Evolutionary conservation across 1,284 basidiomycete genomes (phyloP).

Genomic region (Trichosporon sp.): DNA sequence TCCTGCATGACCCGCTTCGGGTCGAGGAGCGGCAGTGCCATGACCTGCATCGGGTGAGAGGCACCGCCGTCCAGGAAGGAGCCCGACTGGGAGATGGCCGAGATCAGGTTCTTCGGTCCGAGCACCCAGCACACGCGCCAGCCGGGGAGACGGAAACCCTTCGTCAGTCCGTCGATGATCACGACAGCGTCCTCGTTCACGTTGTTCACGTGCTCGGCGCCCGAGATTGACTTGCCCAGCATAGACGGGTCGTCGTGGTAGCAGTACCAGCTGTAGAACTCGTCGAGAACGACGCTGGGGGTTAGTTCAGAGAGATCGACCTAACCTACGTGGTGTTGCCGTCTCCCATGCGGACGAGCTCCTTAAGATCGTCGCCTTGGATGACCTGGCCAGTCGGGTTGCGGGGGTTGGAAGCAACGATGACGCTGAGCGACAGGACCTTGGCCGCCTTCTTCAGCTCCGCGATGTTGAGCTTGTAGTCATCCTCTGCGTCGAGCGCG

Average conservation of each 20-base stretch:
- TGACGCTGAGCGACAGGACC: constrained; percentile 78
- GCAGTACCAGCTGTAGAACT: constrained; percentile 71
- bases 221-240: constrained; percentile 75
- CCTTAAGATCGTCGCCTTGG: constrained; percentile 73
- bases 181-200: constrained; percentile 81
- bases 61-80: constrained; percentile 87
- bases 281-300: constrained; percentile 75
- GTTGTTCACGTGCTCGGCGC: constrained; percentile 79
- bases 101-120: constrained; percentile 86
- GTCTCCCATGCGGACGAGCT: constrained; percentile 69
- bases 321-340: constrained; percentile 62
- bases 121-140: constrained; percentile 95
- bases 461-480: constrained; percentile 73
- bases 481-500: constrained; percentile 57
- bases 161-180: constrained; percentile 89
- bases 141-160: constrained; percentile 77
- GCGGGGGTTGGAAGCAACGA: constrained; percentile 75
- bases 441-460: constrained; percentile 65
- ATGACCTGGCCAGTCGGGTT: constrained; percentile 76
- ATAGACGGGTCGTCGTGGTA: constrained; percentile 77
- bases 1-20: constrained; percentile 70
- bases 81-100: constrained; percentile 81
- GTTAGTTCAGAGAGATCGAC: neutral
- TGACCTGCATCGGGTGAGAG: constrained; percentile 85
- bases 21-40: constrained; percentile 78